phyloP scores from a whole-genome alignment of 129 eudicot genomes.

The Flaveria robusta region DNA sequence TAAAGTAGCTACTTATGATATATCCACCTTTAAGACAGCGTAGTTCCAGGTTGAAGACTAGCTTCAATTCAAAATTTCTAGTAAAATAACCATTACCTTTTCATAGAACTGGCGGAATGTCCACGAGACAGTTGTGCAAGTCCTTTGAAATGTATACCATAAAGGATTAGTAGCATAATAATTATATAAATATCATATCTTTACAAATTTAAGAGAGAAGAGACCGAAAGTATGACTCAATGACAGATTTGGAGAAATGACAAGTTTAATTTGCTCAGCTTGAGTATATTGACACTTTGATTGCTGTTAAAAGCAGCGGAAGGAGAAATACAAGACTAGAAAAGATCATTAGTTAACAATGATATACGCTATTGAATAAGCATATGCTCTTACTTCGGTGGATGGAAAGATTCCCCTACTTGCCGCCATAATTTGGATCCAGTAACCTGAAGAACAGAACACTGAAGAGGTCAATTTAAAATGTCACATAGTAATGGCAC shows the following conservation, averaged over 20 bases:
- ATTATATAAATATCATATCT: conserved; percentile 4
- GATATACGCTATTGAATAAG: conserved; percentile 13
- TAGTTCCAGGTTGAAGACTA: background rate
- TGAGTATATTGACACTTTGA: background rate
- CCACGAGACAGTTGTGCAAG: conserved; percentile 97
- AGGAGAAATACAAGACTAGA: background rate
- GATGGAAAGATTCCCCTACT: conserved; percentile 91
- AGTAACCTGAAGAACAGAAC: conserved; percentile 55
- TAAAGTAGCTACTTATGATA: background rate
- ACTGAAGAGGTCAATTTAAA: background rate
- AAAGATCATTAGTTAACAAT: background rate
- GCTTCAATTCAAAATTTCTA: background rate
- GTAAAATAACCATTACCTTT: conserved; percentile 53
- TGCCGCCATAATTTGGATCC: conserved; percentile 90
- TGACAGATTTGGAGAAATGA: conserved; percentile 5
- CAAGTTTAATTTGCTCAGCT: background rate
- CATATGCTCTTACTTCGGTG: conserved; percentile 70
- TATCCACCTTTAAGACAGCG: conserved; percentile 6
- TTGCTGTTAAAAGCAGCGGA: conserved; percentile 3
- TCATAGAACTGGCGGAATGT: conserved; percentile 95
- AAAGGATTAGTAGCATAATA: conserved; percentile 24
- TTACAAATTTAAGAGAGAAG: too few relatives aligned
- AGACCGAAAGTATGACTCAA: conserved; percentile 13
- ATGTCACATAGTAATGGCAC: background rate
- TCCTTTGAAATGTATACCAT: conserved; percentile 51